phyloP scores from a whole-genome alignment of 108 stramenopile species.

The Cyclotella distinguenda region DNA sequence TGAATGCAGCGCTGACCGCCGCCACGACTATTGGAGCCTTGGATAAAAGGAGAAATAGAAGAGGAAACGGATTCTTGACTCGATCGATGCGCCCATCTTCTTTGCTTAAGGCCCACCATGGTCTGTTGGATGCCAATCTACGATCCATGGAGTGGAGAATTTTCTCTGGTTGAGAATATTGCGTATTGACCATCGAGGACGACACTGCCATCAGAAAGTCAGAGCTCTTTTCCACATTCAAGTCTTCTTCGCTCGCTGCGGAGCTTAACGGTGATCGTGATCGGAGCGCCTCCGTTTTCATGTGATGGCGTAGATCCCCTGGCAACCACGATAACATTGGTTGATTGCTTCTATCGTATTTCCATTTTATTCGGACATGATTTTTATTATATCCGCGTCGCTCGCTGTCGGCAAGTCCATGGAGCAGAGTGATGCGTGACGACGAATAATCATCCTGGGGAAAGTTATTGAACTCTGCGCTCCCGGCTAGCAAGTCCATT shows the following conservation, averaged over 20 bases:
- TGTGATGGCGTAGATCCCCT: conserved; percentile 64
- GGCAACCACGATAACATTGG: conserved; percentile 59
- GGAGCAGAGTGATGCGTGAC: conserved; percentile 18
- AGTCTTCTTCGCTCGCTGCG: conserved; percentile 26
- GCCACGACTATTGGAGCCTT: not conserved
- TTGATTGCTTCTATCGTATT: not conserved
- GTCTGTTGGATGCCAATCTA: conserved; percentile 1
- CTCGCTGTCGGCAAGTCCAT: conserved; percentile 20
- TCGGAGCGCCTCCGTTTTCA: conserved; percentile 46
- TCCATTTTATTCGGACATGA: conserved; percentile 33
- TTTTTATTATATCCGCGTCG: conserved; percentile 32
- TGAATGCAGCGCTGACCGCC: not conserved
- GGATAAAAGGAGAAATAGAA: not conserved
- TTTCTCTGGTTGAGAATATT: not conserved
- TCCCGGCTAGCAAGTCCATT: conserved; percentile 89
- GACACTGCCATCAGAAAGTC: conserved; percentile 38
- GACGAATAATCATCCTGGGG: conserved; percentile 16
- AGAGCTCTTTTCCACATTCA: conserved; percentile 23
- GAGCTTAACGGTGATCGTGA: conserved; percentile 23
- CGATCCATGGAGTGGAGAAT: not conserved
- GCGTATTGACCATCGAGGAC: not conserved
- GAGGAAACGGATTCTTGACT: not conserved
- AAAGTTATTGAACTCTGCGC: conserved; percentile 44
- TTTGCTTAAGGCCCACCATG: not conserved
- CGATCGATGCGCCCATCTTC: not conserved